Percentiles rank a stretch among this genome's conserved stretches.
These are phyloP conservation scores for Malassezia equina DNA, from an alignment of 1,284 basidiomycete species.

Conservation along the genomic window DNA sequence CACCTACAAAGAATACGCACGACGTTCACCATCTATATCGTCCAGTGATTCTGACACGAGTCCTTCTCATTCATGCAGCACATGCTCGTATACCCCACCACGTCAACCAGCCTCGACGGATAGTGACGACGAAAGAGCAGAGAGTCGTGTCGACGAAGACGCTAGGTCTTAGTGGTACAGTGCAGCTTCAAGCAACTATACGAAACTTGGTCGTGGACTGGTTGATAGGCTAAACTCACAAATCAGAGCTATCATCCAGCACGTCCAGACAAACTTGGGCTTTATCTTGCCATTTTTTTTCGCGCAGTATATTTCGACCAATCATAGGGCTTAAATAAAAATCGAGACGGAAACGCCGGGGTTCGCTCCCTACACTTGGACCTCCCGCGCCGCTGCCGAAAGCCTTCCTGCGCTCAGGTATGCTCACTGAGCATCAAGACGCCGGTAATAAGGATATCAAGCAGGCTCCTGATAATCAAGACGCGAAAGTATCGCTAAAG, in stretches of 20 bases:
- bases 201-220: too few species aligned
- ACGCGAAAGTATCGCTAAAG: background rate
- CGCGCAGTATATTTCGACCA: background rate
- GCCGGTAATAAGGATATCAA: background rate
- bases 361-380: background rate
- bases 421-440: background rate
- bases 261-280: too few species aligned
- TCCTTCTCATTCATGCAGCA: slow-evolving; percentile 3
- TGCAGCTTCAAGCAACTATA: too few species aligned
- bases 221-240: too few species aligned
- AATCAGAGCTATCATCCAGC: too few species aligned
- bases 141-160: too few species aligned
- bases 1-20: background rate
- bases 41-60: background rate
- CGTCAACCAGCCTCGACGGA: background rate
- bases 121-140: background rate
- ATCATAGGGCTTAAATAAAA: background rate
- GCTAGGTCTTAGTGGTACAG: too few species aligned
- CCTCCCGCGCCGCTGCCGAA: background rate
- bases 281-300: background rate
- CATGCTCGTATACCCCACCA: background rate
- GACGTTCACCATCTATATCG: background rate
- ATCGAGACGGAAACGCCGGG: background rate
- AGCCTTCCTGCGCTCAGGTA: background rate
- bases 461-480: background rate